A percentile compares a stretch with the other conserved stretches of the same genome.
Evolutionary conservation across 768 basidiomycete species (phyloP).

Genomic region (Suillus occidentalis): DNA sequence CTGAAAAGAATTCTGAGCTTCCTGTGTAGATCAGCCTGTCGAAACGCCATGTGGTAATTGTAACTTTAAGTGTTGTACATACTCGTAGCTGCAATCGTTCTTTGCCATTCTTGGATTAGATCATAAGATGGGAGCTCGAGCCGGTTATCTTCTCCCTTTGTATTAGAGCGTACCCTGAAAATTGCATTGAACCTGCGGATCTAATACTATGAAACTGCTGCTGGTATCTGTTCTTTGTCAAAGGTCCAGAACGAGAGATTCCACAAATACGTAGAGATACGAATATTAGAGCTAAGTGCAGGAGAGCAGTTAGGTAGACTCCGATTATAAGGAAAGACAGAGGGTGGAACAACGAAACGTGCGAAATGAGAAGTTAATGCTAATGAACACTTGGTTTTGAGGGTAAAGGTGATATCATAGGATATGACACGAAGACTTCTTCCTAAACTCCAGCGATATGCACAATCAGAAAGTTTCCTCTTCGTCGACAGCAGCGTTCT

Average conservation of each 20-base stretch:
- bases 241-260: not conserved
- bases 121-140: not conserved
- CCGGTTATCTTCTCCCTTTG: not conserved
- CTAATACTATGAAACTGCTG: not conserved
- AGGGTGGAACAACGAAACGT: slow-evolving; percentile 1
- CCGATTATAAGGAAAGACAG: slow-evolving; percentile 14
- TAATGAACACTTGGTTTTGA: slow-evolving; percentile 19
- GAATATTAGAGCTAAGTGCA: slow-evolving; percentile 25
- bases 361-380: slow-evolving; percentile 8
- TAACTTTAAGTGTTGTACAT: not conserved
- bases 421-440: slow-evolving; percentile 14
- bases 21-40: not conserved
- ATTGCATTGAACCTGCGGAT: not conserved
- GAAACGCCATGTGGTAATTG: not conserved
- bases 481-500: slow-evolving; percentile 60
- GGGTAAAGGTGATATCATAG: slow-evolving; percentile 8
- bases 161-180: not conserved
- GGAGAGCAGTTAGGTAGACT: slow-evolving; percentile 19
- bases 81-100: not conserved
- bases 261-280: slow-evolving; percentile 29
- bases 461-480: slow-evolving; percentile 71
- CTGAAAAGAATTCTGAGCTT: not conserved
- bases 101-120: not conserved
- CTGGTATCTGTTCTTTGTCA: not conserved
- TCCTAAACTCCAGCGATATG: slow-evolving; percentile 15